Base-by-base conservation (phyloP, 2,329 filamentous ascomycete genomes). In the Diaporthe amygdali region DNA sequence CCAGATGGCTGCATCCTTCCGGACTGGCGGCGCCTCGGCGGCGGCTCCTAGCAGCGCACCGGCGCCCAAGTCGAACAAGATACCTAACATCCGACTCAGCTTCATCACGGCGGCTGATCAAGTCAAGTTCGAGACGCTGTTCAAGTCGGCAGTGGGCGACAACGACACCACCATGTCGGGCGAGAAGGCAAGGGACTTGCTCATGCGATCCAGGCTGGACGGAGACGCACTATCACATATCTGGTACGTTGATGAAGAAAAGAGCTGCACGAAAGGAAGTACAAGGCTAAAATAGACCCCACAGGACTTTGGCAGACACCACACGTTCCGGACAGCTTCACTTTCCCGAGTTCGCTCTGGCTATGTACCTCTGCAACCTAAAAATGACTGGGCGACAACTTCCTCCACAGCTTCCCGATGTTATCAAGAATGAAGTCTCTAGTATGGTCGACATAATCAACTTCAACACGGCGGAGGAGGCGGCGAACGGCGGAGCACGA, bases 381-480 rank as follows among this genome's bases (percentile, higher is more conserved):
- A 96, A 93, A 80, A 86, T 98, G 71, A 96, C 94, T 0, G 94
- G 95, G 71, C 97, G 97, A 82, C 86, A 91, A 0, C 82, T 99
- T 30, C 96, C 96, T 0, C 79, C 87, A 2, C 81, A 79, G 7
- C 86, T 99, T 12, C 96, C 96, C 0, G 95, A 98, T 39, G 92
- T 90, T 71, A 92, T 99, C 75, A 93, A 91, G 84, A 99, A 99
- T 77, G 96, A 99, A 81, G 96, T 99, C 22, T 98, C 96, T 4
- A 97, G 96, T 82, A 98, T 99, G 95, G 96, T 99, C 49, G 96
- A 99, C 79, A 99, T 99, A 70, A 99, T 99, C 79, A 97, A 95
- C 72, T 99, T 99, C 80, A 94, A 92, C 76, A 89, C 98, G 30
- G 91, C 90, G 0, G 96, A 99, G 74, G 92, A 96, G 34, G 85